A percentile compares a stretch with the other conserved stretches of the same genome.
Conservation (phyloP, 805 yeast species). For the Dipodascus geniculatus region DNA sequence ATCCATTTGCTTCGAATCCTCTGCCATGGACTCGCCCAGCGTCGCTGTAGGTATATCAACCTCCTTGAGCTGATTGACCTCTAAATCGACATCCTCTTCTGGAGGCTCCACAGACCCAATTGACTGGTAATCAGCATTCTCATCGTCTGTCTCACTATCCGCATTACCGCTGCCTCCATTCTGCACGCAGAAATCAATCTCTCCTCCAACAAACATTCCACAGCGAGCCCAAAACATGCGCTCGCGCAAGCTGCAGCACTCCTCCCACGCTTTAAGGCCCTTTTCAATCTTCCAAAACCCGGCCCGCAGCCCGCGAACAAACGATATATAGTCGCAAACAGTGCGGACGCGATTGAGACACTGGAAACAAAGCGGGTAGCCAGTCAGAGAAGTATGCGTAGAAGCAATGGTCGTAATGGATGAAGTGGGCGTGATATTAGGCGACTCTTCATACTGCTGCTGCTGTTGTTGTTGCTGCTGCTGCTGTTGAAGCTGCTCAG, state of each 20-base stretch:
- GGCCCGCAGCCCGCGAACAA: constrained; percentile 50
- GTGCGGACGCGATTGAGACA: constrained; percentile 73
- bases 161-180: no score
- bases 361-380: constrained; percentile 66
- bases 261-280: constrained; percentile 48
- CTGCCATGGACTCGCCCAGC: no score
- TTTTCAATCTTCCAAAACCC: constrained; percentile 49
- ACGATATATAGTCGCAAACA: constrained; percentile 72
- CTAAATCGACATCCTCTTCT: neutral
- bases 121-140: neutral
- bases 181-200: no score
- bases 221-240: constrained; percentile 75
- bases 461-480: neutral
- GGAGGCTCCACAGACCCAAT: neutral
- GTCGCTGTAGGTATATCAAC: no score
- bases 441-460: neutral
- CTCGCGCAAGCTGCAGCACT: constrained; percentile 49
- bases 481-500: constrained; percentile 1
- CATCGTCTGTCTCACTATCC: neutral
- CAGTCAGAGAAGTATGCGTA: constrained; percentile 4
- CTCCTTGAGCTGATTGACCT: neutral
- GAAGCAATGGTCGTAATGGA: neutral
- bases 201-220: constrained; percentile 27
- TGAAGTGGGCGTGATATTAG: neutral
- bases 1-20: no score